These are phyloP conservation scores for Phragmites australis DNA, from an alignment of 176 grass and related monocot species.

Conservation along the genomic window DNA sequence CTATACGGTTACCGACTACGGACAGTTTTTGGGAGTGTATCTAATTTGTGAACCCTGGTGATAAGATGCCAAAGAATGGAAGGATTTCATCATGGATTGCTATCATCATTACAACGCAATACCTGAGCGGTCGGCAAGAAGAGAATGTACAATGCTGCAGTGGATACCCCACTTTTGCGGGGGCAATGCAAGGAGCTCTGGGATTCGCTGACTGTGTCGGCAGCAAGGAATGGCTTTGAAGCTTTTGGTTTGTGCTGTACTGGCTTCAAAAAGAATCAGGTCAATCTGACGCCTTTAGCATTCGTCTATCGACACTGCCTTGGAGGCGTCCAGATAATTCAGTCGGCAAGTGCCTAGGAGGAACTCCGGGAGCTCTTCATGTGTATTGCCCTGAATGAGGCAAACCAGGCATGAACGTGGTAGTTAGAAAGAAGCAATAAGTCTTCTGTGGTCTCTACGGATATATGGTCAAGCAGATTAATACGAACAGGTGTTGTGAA, in stretches of 20 bases:
- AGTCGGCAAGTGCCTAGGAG: slow-evolving; percentile 84
- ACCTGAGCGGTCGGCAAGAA: slow-evolving; percentile 25
- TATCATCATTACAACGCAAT: slow-evolving; percentile 41
- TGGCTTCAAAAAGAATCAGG: slow-evolving; percentile 31
- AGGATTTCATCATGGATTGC: slow-evolving; percentile 29
- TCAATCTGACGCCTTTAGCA: slow-evolving; percentile 31
- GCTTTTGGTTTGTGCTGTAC: slow-evolving; percentile 36
- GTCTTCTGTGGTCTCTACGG: neutral
- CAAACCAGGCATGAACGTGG: neutral
- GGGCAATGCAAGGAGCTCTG: slow-evolving; percentile 19
- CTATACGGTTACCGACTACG: too few species aligned
- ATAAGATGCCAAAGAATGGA: slow-evolving; percentile 31
- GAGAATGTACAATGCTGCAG: slow-evolving; percentile 48
- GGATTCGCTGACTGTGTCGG: neutral
- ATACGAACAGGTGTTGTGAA: neutral
- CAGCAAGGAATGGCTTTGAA: slow-evolving; percentile 36
- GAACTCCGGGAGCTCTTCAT: slow-evolving; percentile 93
- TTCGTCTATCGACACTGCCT: slow-evolving; percentile 72
- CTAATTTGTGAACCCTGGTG: too few species aligned
- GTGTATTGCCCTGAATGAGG: slow-evolving; percentile 70
- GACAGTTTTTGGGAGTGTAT: too few species aligned
- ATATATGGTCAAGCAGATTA: neutral
- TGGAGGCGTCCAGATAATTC: slow-evolving; percentile 83
- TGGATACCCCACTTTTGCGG: slow-evolving; percentile 3
- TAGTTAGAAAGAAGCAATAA: neutral